Base-by-base conservation (phyloP, 495 filamentous ascomycete species). In the Lindgomyces ingoldianus region DNA sequence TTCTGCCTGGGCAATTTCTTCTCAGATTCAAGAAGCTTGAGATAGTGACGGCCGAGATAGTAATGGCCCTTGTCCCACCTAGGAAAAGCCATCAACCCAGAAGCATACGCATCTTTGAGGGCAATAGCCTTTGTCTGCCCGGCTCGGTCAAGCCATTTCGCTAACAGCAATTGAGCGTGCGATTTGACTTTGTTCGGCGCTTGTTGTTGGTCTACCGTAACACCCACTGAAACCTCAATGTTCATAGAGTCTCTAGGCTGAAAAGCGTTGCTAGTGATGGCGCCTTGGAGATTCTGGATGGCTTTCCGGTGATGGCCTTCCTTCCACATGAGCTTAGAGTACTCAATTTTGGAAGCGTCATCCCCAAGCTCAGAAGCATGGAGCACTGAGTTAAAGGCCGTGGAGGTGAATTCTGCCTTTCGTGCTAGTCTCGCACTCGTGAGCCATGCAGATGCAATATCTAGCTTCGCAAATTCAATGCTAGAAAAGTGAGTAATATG, bases 11-110 rank as follows among this genome's bases (percentile, higher is more conserved):
- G 85, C 45, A 96, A 84, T 9, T 81, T 79, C 72, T 89, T 93
- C 72, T 98, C 91, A 0, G 90, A 89, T 68, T 98, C 93, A 19
- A 96, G 80, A 16, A 98, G 83, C 72, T 97, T 99, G 73, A 96
- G 96, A 80, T 98, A 99, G 75, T 98, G 90, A 59, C 93, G 93
- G 12, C 94, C 94, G 18, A 99, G 82, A 75, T 97, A 96, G 74
- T 97, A 98, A 73, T 96, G 90, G 0, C 90, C 93, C 76, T 96
- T 96, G 69, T 99, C 95, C 92, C 93, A 99, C 63, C 85, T 87
- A 47, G 76, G 69, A 67, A 81, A 80, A 9, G 80, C 78, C 66
- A 78, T 83, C 18, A 84, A 79, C 8, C 91, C 93, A 60, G 87
- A 80, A 42, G 87, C 86, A 73, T 96, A 98, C 73, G 90, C 85